Evolutionary conservation across 352 stramenopile species (phyloP), one percentile per base, ranked within the genome.

Genomic region (Pythium phragmiticola): DNA sequence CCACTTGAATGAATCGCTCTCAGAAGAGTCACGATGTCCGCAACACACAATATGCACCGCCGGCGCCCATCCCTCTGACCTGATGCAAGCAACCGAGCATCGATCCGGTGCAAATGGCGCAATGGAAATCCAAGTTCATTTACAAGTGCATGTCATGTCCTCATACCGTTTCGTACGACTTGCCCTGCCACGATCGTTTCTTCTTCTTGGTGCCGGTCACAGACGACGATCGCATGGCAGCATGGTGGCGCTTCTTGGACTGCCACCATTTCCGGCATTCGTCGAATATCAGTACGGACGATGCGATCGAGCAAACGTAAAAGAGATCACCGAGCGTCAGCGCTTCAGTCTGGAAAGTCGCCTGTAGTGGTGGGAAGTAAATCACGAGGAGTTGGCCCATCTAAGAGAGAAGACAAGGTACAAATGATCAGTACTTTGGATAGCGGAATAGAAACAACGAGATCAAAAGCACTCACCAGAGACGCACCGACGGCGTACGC

Each of bases 261-360:
- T 87, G 70, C 73, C 73, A 89, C 77, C 75, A 92, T 62, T 99
- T 99, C 19, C 96, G 84, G n/a, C 86, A 72, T 43, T 97, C 97
- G 69, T 99, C 96, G 17, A 99, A 82, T 50, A 97, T 68, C 7
- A 99, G 66, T 48, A 99, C 85, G 13, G 75, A 93, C 36, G 95
- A 99, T 39, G 95, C 94, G 34, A 99, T 89, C 46, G 75, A 84
- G 39, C 88, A 84, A 28, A 99, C 89, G 52, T 98, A 97, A 13
- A 92, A 54, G n/a, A 99, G 71, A 75, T 99, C 97, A 12, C 65
- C 65, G 8, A 95, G 51, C 33, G 88, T 88, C n/a, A 99, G 72
- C 41, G 94, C 88, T 71, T 99, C 97, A 0, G 97, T 99, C 70
- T 98, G 94, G 74, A 99, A 99, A 11, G 98, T 88, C 23, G 90